Evolutionary conservation across 2,329 filamentous ascomycete species (phyloP).

Genomic region (Fusarium sp.): DNA sequence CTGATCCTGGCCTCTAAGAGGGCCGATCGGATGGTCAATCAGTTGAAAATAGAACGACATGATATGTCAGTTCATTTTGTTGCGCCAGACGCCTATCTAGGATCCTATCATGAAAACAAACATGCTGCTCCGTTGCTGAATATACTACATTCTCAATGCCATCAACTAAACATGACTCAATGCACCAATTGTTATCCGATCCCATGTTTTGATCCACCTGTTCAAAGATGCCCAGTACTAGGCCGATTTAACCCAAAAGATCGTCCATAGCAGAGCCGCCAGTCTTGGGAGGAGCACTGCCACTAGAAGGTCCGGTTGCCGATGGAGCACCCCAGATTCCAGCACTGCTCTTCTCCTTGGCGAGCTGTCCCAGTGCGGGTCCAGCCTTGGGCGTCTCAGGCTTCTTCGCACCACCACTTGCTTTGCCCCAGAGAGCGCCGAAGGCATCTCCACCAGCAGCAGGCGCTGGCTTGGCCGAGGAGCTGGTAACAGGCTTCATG

Average conservation of each 20-base stretch:
- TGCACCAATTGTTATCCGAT: slow-evolving; percentile 22
- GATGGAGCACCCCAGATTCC: slow-evolving; percentile 89
- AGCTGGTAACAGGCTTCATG: slow-evolving; percentile 61
- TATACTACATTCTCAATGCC: slow-evolving; percentile 39
- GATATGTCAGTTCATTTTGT: slow-evolving; percentile 53
- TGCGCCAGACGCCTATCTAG: slow-evolving; percentile 59
- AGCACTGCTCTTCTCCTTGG: slow-evolving; percentile 96
- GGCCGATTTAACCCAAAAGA: slow-evolving; percentile 57
- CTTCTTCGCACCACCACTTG: slow-evolving; percentile 82
- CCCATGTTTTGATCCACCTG: slow-evolving; percentile 29
- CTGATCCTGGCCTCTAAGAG: slow-evolving; percentile 22
- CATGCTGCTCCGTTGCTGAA: slow-evolving; percentile 44
- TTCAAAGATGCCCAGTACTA: slow-evolving; percentile 5
- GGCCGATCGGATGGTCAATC: slow-evolving; percentile 6
- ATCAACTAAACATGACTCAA: slow-evolving; percentile 12
- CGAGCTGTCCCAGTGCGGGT: slow-evolving; percentile 89
- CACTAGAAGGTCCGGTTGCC: slow-evolving; percentile 50
- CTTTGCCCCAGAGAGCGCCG: slow-evolving; percentile 84
- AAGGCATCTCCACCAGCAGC: slow-evolving; percentile 83
- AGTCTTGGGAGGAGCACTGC: slow-evolving; percentile 45
- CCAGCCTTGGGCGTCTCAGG: slow-evolving; percentile 69
- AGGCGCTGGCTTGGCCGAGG: slow-evolving; percentile 64
- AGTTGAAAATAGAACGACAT: slow-evolving; percentile 41
- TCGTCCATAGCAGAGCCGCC: slow-evolving; percentile 59
- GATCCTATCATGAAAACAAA: slow-evolving; percentile 51